These are phyloP conservation scores for Macrotyloma uniflorum DNA, from an alignment of 306 rosid genomes.

Conservation along the genomic window DNA sequence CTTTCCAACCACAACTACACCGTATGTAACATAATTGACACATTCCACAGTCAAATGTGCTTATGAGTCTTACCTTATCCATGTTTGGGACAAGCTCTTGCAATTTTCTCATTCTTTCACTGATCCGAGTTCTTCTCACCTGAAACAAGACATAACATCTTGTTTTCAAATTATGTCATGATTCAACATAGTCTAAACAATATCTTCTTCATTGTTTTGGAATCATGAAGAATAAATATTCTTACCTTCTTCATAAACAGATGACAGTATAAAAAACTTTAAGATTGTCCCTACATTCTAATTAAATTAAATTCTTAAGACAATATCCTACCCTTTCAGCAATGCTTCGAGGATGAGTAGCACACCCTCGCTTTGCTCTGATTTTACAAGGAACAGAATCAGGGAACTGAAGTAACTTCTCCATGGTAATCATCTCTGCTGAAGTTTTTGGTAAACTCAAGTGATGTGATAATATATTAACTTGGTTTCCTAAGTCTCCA, in stretches of 20 bases:
- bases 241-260: not conserved
- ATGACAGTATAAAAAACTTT: not conserved
- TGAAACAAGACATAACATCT: conserved; percentile 29
- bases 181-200: not conserved
- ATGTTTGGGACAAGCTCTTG: conserved; percentile 97
- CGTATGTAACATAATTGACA: not conserved
- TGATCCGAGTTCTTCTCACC: conserved; percentile 92
- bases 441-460: conserved; percentile 81
- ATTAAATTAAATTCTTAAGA: not conserved
- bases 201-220: not conserved
- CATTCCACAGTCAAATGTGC: not conserved
- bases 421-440: conserved; percentile 61
- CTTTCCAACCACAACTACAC: conserved; percentile 5
- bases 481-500: conserved; percentile 64
- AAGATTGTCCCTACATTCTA: not conserved
- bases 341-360: conserved; percentile 98
- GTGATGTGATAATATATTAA: conserved; percentile 67
- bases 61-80: conserved; percentile 72
- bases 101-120: conserved; percentile 92
- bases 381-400: conserved; percentile 93
- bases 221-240: not conserved
- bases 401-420: conserved; percentile 77
- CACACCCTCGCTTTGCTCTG: conserved; percentile 95
- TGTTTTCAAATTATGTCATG: not conserved
- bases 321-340: conserved; percentile 77